phyloP scores from a whole-genome alignment of 2,329 filamentous ascomycete genomes.

The Didymella arachidicola region DNA sequence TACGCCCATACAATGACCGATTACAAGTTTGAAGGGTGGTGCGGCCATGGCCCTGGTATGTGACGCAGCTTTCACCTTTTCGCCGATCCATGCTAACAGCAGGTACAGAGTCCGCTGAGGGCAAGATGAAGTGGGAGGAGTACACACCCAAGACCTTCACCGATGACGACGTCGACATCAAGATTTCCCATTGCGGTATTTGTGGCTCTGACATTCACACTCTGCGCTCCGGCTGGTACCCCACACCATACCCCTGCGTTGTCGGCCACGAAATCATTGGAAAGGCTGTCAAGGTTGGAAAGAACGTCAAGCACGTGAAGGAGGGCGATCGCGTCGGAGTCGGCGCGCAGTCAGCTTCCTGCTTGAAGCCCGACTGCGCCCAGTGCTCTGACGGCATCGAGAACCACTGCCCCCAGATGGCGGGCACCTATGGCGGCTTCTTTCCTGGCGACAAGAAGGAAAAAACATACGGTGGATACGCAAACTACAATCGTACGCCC shows the following conservation, averaged over 20 bases:
- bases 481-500: conserved; percentile 72
- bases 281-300: conserved; percentile 51
- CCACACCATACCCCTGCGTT: conserved; percentile 50
- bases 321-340: conserved; percentile 67
- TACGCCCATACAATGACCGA: conserved; percentile 25
- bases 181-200: conserved; percentile 52
- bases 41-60: conserved; percentile 51
- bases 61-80: not conserved
- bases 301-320: conserved; percentile 60
- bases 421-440: conserved; percentile 56
- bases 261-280: conserved; percentile 55
- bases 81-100: conserved; percentile 33
- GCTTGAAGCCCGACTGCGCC: conserved; percentile 52
- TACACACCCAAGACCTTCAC: conserved; percentile 59
- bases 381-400: conserved; percentile 59
- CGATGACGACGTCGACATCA: conserved; percentile 68
- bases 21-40: conserved; percentile 62
- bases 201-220: conserved; percentile 49
- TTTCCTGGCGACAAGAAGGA: conserved; percentile 65
- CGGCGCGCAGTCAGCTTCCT: conserved; percentile 58
- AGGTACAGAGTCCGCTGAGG: conserved; percentile 57
- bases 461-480: conserved; percentile 69
- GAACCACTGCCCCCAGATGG: conserved; percentile 56
- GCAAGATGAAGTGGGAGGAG: conserved; percentile 63
- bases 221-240: conserved; percentile 50